A percentile compares a stretch with the other conserved stretches of the same genome.
Conservation (phyloP, 257 asterid species). For the Salvia hispanica region DNA sequence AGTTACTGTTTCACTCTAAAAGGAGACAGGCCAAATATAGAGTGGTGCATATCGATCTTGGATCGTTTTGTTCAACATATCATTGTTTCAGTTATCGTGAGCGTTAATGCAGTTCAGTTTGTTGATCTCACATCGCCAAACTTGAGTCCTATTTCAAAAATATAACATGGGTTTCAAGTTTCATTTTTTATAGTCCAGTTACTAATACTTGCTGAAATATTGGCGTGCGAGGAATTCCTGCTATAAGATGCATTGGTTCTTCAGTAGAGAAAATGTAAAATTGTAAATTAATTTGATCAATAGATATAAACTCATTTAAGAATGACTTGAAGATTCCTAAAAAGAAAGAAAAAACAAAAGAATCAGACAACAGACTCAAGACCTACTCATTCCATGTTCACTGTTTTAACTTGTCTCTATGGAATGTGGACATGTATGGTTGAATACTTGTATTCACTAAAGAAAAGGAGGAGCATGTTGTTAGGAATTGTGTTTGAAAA, state of each 20-base stretch:
- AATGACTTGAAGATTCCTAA: no score
- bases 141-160: background rate
- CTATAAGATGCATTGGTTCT: background rate
- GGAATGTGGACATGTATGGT: no score
- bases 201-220: slow-evolving; percentile 9
- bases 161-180: no score
- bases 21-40: slow-evolving; percentile 4
- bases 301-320: background rate
- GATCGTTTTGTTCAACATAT: slow-evolving; percentile 17
- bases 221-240: slow-evolving; percentile 10
- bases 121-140: slow-evolving; percentile 1
- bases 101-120: slow-evolving; percentile 6
- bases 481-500: no score
- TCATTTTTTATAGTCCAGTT: no score
- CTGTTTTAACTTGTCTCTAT: no score
- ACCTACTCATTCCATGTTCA: no score
- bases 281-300: slow-evolving; percentile 18
- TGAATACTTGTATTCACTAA: no score
- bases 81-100: slow-evolving; percentile 23
- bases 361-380: no score
- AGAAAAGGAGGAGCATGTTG: no score
- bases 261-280: background rate
- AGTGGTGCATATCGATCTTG: background rate
- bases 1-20: slow-evolving; percentile 22
- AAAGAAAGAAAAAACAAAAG: no score